Evolutionary conservation across 768 basidiomycete genomes (phyloP), one percentile per base, ranked within the genome.

Genomic region (Trametopsis cervina): DNA sequence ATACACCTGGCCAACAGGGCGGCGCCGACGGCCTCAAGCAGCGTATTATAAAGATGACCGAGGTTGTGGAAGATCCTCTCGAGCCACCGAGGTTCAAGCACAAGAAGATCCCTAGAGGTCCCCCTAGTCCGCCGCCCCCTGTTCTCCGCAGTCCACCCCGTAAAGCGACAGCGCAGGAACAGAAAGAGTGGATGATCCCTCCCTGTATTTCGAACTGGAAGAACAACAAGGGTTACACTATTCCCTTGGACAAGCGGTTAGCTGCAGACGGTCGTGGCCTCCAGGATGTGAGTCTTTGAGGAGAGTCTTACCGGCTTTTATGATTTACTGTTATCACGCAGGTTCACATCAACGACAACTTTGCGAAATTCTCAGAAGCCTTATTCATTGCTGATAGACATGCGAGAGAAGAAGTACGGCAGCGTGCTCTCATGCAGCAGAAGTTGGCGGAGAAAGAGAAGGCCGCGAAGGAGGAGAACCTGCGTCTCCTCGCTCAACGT

Each of bases 111-210:
- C 96, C 96, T 9, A 74, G 92, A 60, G 96, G 94, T 3, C 94
- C 94, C 11, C 93, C 91, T 1, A 94, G 90, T 60, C 95, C 96
- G 0, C 96, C 96, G 2, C 92, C 94, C 2, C 96, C 96, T 15
- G 90, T 98, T 2, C 70, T 99, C 29, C 82, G 94, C 33, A 92
- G 88, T 72, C 96, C 96, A 10, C 96, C 96, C 4, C 76, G 96
- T 46, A 94, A 96, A 60, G 94, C 93, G 3, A 95, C 95, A 0
- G 88, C 89, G 6, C 89, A 91, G 47, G 96, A 99, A 63, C 95
- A 97, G 70, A 99, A 98, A 69, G 96, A 98, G 60, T 98, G 96
- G 96, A 96, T 97, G 93, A 97, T 99, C 49, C 96, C 96, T 15
- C 96, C 96, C 15, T 98, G 95, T 65, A 97, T 99, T 51, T 95